Evolutionary conservation across 2,329 filamentous ascomycete species (phyloP), one percentile per base, ranked within the genome.

Genomic region (Ambrosiella beaveri): DNA sequence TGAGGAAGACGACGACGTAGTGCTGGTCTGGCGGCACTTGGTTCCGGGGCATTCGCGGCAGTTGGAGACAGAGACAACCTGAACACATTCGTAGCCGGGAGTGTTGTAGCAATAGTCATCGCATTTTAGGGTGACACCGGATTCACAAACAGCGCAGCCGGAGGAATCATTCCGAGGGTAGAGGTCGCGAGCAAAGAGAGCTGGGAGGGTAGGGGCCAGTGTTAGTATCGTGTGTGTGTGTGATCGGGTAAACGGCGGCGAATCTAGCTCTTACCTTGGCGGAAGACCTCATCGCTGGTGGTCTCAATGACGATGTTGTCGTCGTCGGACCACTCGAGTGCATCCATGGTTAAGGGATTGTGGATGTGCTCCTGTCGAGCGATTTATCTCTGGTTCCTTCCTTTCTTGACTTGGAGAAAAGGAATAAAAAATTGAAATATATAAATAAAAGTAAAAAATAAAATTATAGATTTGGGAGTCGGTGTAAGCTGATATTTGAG

Each of bases 11-110:
- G 54, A 47, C 7, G 38, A 35, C 2, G 50, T 12, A 15, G 45
- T 62, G 1, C 50, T 19, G 15, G 54, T 50, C 37, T 56, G 19
- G 15, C 58, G 58, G 38, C 62, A 63, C 27, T 62, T 63, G 5
- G 62, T 62, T 19, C 47, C 59, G 19, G 62, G 62, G 50, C 62
- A 63, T 50, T 62, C 61, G 39, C 57, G 57, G 56, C 62, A 63
- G 59, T 63, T 59, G 37, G 61, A 59, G 2, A 62, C 60, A 8
- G 59, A 61, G 11, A 63, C 59, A 8, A 63, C 59, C 57, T 63
- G 62, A 7, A 61, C 57, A 50, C 62, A 63, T 38, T 61, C 56
- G 17, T 57, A 62, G n/a, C 61, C 62, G 6, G 59, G 45, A 1
- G 51, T 54, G 13, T 56, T 58, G 15, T 63, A 56, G 45, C 62